Conservation (phyloP, 768 basidiomycete genomes). For the Mycena leptocephala region DNA sequence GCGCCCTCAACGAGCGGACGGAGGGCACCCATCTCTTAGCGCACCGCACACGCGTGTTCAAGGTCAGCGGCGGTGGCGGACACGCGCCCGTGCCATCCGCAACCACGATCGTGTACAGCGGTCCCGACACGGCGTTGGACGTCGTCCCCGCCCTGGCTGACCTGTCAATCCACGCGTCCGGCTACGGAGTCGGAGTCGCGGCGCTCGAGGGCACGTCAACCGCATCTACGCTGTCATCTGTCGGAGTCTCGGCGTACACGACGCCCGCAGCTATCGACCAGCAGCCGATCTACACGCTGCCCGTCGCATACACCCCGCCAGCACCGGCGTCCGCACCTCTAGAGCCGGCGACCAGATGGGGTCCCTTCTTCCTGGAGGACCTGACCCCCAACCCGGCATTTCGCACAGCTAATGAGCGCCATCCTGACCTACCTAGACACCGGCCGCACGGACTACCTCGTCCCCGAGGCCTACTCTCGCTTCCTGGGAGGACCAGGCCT, state of each 20-base stretch:
- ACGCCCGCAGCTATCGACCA: too few relatives aligned
- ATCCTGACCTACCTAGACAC: conserved; percentile 33
- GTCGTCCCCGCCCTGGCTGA: background rate
- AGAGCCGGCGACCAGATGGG: background rate
- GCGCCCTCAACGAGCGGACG: conserved; percentile 21
- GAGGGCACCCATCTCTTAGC: background rate
- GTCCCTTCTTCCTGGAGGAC: conserved; percentile 24
- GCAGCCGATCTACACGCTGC: background rate
- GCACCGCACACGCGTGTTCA: conserved; percentile 1
- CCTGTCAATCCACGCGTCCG: too few relatives aligned
- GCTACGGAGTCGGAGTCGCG: too few relatives aligned
- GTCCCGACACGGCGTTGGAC: too few relatives aligned
- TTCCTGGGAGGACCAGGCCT: conserved; percentile 34
- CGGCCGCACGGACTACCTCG: conserved; percentile 15
- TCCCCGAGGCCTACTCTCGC: conserved; percentile 29
- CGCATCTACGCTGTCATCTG: background rate
- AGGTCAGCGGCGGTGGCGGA: background rate
- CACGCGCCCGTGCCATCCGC: background rate
- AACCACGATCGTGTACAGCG: background rate
- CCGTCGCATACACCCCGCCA: background rate
- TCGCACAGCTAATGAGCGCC: background rate
- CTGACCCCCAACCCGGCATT: conserved; percentile 19
- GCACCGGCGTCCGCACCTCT: background rate
- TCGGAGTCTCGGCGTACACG: background rate
- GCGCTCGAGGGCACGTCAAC: background rate